Conservation (phyloP, 2,329 filamentous ascomycete species). For the Verticillium alfalfae region DNA sequence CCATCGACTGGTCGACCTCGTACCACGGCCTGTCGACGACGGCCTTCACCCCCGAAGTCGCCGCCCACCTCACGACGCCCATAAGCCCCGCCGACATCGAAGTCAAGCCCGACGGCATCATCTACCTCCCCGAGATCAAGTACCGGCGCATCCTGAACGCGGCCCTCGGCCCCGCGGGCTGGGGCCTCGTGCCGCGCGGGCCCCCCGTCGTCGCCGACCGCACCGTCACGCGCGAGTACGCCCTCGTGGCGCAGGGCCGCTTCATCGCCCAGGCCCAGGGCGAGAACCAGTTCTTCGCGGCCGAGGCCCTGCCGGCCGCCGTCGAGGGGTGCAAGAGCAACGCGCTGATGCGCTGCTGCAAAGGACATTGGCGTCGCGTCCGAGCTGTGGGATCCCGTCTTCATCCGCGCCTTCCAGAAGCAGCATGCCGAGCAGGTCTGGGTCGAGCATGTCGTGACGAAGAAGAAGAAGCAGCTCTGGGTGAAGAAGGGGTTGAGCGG, state of each 20-base stretch:
- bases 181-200: slow-evolving; percentile 85
- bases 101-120: slow-evolving; percentile 94
- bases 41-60: slow-evolving; percentile 66
- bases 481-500: slow-evolving; percentile 76
- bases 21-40: slow-evolving; percentile 71
- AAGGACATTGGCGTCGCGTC: slow-evolving; percentile 94
- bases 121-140: slow-evolving; percentile 97
- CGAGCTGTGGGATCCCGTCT: slow-evolving; percentile 94
- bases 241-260: slow-evolving; percentile 82
- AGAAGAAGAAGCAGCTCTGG: slow-evolving; percentile 87
- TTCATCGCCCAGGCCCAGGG: slow-evolving; percentile 89
- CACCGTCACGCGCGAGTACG: slow-evolving; percentile 84
- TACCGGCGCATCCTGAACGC: slow-evolving; percentile 85
- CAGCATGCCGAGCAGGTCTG: slow-evolving; percentile 72
- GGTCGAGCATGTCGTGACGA: slow-evolving; percentile 81
- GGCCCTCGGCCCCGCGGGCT: slow-evolving; percentile 91
- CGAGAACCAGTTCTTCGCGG: slow-evolving; percentile 88
- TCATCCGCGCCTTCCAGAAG: slow-evolving; percentile 76
- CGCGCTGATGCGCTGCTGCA: slow-evolving; percentile 95
- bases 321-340: slow-evolving; percentile 98
- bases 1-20: slow-evolving; percentile 73
- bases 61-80: slow-evolving; percentile 61
- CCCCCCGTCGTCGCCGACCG: slow-evolving; percentile 81
- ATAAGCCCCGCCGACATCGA: slow-evolving; percentile 75
- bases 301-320: slow-evolving; percentile 86